Conservation (phyloP, 306 rosid species). For the Acacia acuminata region DNA sequence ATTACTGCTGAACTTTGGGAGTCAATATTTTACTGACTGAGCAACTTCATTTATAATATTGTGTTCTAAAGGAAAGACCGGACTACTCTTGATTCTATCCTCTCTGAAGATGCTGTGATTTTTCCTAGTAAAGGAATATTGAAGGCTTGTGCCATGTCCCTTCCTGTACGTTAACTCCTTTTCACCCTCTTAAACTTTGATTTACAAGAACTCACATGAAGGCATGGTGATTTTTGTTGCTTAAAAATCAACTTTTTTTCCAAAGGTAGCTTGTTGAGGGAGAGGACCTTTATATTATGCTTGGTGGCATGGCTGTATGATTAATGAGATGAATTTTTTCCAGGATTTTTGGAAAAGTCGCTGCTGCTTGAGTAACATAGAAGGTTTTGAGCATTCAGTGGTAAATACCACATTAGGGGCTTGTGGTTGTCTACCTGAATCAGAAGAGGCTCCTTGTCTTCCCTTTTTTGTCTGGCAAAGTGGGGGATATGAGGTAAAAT, state of each 20-base stretch:
- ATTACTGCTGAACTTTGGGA: neutral
- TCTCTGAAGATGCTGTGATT: constrained; percentile 68
- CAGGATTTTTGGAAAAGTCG: constrained; percentile 95
- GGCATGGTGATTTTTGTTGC: neutral
- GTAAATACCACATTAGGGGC: constrained; percentile 78
- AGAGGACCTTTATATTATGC: neutral
- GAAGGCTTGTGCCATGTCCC: constrained; percentile 78
- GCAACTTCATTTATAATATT: constrained; percentile 21
- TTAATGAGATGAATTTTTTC: constrained; percentile 23
- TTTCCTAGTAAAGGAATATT: constrained; percentile 78
- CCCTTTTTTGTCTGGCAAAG: constrained; percentile 79
- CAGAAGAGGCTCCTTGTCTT: constrained; percentile 65
- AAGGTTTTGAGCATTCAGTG: constrained; percentile 80
- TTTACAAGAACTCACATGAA: constrained; percentile 1
- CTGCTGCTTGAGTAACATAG: constrained; percentile 59
- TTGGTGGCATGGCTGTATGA: neutral
- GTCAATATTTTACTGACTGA: neutral
- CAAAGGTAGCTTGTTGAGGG: neutral
- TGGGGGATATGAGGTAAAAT: constrained; percentile 70
- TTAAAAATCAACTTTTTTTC: constrained; percentile 10
- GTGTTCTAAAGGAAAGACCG: constrained; percentile 68
- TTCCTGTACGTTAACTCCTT: constrained; percentile 64
- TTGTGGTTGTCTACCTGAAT: constrained; percentile 59
- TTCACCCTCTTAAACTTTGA: neutral
- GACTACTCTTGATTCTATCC: constrained; percentile 53